Percentiles rank a stretch among this genome's conserved stretches.
These are phyloP conservation scores for Dendrobium chrysotoxum DNA, from an alignment of 106 monocot species.

Conservation along the genomic window DNA sequence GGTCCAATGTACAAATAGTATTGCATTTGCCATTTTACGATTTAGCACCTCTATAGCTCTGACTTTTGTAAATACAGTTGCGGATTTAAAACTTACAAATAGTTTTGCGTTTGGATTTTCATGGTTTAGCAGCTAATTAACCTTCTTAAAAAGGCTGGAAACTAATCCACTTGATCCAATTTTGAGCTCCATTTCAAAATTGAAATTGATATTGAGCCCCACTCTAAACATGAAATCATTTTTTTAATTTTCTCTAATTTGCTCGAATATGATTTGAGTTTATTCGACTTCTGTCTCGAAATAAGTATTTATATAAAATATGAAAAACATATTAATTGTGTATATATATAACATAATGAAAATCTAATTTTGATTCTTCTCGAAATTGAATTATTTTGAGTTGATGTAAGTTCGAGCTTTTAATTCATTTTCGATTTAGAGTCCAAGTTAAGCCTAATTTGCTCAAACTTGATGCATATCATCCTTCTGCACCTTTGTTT, in stretches of 20 bases:
- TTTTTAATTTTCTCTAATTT: no score
- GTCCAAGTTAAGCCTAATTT: neutral
- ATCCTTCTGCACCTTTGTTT: neutral
- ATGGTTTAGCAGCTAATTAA: no score
- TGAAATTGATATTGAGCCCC: no score
- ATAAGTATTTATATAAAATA: no score
- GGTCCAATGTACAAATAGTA: neutral
- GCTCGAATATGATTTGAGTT: no score
- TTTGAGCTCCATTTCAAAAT: no score
- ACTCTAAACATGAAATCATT: no score
- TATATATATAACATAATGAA: neutral
- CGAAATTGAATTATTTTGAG: no score
- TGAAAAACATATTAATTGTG: no score
- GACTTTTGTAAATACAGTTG: neutral
- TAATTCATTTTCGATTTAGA: neutral
- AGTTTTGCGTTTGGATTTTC: neutral
- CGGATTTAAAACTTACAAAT: neutral
- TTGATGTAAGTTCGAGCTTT: neutral
- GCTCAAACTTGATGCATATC: neutral
- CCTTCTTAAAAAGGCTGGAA: no score
- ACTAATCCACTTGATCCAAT: no score
- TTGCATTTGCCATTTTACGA: neutral
- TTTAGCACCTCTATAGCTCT: neutral
- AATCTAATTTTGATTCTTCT: neutral
- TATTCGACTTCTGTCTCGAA: no score